Percentiles rank a stretch among this genome's conserved stretches.
Conservation (phyloP, 2,329 filamentous ascomycete species). For the Xylariales sp. region DNA sequence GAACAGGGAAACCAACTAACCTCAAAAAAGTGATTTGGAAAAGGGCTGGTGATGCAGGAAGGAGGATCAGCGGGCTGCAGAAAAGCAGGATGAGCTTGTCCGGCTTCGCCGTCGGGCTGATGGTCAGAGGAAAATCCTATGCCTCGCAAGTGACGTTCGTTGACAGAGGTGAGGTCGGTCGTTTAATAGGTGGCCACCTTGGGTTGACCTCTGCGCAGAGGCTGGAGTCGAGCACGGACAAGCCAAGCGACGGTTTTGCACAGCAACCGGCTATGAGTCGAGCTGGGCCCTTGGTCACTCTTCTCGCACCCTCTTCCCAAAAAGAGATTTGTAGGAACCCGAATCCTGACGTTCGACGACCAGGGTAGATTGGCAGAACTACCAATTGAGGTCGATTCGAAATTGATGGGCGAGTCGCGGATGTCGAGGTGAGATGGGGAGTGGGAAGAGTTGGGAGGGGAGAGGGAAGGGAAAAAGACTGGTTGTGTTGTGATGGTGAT, state of each 20-base stretch:
- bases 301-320: neutral
- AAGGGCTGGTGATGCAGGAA: constrained; percentile 3
- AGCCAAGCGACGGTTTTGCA: too few relatives aligned
- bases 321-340: constrained; percentile 13
- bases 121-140: too few relatives aligned
- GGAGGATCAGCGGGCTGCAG: neutral
- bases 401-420: constrained; percentile 13
- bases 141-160: too few relatives aligned
- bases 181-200: too few relatives aligned
- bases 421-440: constrained; percentile 11
- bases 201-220: too few relatives aligned
- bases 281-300: neutral
- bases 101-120: too few relatives aligned
- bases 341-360: constrained; percentile 22
- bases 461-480: constrained; percentile 1
- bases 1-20: neutral
- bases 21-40: neutral
- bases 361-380: constrained; percentile 17
- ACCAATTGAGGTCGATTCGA: constrained; percentile 18
- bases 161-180: too few relatives aligned
- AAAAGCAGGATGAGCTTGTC: neutral
- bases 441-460: constrained; percentile 2
- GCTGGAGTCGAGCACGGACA: too few relatives aligned
- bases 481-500: constrained; percentile 6
- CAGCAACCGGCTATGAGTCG: constrained; percentile 6